Evolutionary conservation across 108 stramenopile species (phyloP).

Genomic region (Parmales sp.): DNA sequence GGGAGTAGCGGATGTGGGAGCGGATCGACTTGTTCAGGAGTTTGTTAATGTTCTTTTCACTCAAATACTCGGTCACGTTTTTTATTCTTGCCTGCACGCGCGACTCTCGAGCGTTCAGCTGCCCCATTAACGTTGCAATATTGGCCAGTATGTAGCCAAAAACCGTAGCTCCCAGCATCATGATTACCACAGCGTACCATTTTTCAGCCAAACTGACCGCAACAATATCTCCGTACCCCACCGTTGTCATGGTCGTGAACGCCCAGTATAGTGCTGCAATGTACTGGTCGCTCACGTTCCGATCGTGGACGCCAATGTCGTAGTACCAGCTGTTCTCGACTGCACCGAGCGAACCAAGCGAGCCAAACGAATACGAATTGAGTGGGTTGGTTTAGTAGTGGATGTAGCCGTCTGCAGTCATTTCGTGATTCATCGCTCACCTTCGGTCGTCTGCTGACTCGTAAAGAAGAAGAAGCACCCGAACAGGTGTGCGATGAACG

Average conservation of each 20-base stretch:
- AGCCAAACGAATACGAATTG: no score
- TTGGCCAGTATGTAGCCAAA: slow-evolving; percentile 43
- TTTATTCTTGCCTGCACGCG: slow-evolving; percentile 25
- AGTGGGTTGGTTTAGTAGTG: no score
- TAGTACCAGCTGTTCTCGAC: not conserved
- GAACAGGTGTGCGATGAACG: slow-evolving; percentile 33
- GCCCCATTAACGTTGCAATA: slow-evolving; percentile 29
- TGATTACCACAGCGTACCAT: slow-evolving; percentile 26
- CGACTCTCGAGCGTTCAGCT: slow-evolving; percentile 24
- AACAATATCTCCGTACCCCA: slow-evolving; percentile 38
- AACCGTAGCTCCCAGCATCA: slow-evolving; percentile 38
- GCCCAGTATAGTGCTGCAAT: slow-evolving; percentile 35
- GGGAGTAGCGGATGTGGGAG: slow-evolving; percentile 30
- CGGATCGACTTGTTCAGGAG: slow-evolving; percentile 14
- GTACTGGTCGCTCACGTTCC: slow-evolving; percentile 20
- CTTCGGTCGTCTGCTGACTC: slow-evolving; percentile 13
- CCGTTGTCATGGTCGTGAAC: slow-evolving; percentile 35
- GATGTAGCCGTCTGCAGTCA: no score
- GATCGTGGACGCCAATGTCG: not conserved
- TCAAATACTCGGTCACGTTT: slow-evolving; percentile 29
- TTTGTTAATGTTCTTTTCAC: slow-evolving; percentile 26
- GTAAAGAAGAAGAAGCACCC: slow-evolving; percentile 41
- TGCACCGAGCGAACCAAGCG: not conserved
- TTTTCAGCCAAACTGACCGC: slow-evolving; percentile 31
- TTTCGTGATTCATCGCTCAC: not conserved